These are phyloP conservation scores for Penicillium sp. DNA, from an alignment of 2,329 filamentous ascomycete species.

Conservation along the genomic window DNA sequence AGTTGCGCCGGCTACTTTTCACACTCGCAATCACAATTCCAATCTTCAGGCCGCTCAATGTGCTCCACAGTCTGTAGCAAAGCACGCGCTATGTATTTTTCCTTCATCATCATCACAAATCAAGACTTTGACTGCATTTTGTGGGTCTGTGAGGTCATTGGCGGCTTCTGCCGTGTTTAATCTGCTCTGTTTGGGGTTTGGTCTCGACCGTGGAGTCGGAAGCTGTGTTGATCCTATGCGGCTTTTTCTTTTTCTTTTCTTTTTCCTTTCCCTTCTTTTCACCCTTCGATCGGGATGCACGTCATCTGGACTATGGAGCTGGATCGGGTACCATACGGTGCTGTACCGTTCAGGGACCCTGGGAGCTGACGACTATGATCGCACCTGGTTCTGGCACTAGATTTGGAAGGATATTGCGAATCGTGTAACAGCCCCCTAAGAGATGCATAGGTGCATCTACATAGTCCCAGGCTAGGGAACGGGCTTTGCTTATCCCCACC, in stretches of 20 bases:
- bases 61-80: not conserved
- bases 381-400: not conserved
- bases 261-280: not conserved
- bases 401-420: too few relatives aligned
- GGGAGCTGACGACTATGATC: not conserved
- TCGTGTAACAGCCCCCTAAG: too few relatives aligned
- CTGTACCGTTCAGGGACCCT: not conserved
- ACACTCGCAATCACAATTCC: too few relatives aligned
- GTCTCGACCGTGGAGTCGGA: too few relatives aligned
- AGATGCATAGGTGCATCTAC: too few relatives aligned
- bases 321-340: too few relatives aligned
- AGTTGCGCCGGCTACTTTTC: conserved; percentile 3
- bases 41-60: not conserved
- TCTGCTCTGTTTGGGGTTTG: not conserved
- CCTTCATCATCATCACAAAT: conserved; percentile 8
- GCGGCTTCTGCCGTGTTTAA: conserved; percentile 18
- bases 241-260: not conserved
- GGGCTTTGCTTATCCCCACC: not conserved
- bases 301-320: not conserved
- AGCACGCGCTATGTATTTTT: not conserved
- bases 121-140: conserved; percentile 15
- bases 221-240: not conserved
- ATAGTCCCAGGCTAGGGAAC: too few relatives aligned
- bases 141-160: conserved; percentile 22
- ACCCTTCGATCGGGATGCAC: not conserved